Evolutionary conservation across 2,329 filamentous ascomycete species (phyloP), one percentile per base, ranked within the genome.

Genomic region (Zasmidium citrigriseum): DNA sequence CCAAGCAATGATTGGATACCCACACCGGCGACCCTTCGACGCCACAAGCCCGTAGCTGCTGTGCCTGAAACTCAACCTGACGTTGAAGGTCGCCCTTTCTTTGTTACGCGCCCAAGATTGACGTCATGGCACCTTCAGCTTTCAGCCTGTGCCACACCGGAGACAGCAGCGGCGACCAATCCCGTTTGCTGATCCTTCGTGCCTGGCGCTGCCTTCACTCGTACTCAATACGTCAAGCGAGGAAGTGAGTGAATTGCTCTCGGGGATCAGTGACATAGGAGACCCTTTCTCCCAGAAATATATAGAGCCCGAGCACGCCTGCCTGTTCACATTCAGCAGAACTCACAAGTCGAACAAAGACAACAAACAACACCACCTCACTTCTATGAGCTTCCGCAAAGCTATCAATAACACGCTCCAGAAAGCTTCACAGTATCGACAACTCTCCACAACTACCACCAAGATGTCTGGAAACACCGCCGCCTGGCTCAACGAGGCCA

Each of bases 401-500:
- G 14, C 27, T 7, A 29, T 29, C 14, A 14, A 29, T 14, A 7
- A 29, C 27, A 7, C 7, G 14, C 7, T 29, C 27, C 7, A 7
- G 7, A 29, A 29, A 29, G 7, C 27, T n/a, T n/a, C n/a, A n/a
- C n/a, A n/a, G n/a, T n/a, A n/a, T 45, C 45, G 22, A 47, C 41
- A 20, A 20, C 3, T 23, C 45, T 21, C 11, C 45, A 20, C 4
- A 21, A 2, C 5, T 16, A 25, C 46, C 22, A 49, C 22, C 29
- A 45, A 34, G 18, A 50, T 55, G 46, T 24, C 27, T 54, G 29
- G 56, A 24, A 68, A 68, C 54, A 29, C 50, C 22, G 67, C 65
- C 38, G 65, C 65, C n/a, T 69, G 60, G 58, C 57, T 68, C 9
- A 54, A 53, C n/a, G 20, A 27, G 12, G 52, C 55, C 23, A 55